Evolutionary conservation across 2,329 filamentous ascomycete genomes (phyloP), one percentile per base, ranked within the genome.

Genomic region (Aspergillus floridensis): DNA sequence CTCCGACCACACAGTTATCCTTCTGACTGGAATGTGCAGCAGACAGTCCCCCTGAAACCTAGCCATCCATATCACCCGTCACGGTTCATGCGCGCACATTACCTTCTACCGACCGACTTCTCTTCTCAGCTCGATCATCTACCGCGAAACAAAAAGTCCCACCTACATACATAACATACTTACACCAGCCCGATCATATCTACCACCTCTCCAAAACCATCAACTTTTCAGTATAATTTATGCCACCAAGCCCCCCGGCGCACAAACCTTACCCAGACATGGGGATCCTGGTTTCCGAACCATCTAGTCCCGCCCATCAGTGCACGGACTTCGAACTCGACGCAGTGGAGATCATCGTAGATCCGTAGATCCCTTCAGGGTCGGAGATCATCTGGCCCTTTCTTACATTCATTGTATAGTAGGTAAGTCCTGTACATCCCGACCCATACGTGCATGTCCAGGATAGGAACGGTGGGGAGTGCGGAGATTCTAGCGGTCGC

Each of bases 341-440:
- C 56, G 53, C 60, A 57, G 54, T 60, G 57, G 59, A 65, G 55
- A 63, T 61, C 63, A 59, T 19, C 38, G 53, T 59, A 54, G 61
- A 63, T 59, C 61, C 47, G 60, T 59, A 58, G 61, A 66, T 66
- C 59, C 41, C 38, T 38, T 35, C 31, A 26, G 31, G 16, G 53
- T 16, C 11, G 10, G 31, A 29, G 24, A 32, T 58, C 26, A 19
- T 26, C 22, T 49, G 41, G 21, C 16, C 29, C 41, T 11, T 22
- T 24, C 12, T 10, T 24, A 31, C 24, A 29, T 6, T 29, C 26
- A 29, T 29, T 29, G 26, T 29, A 29, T 29, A 29, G 26, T 29
- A 29, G 26, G 26, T 29, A 29, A 29, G 26, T 29, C 7, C 26
- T 29, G 26, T 49, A 16, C 32, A 16, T 16, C 32, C 32, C 11